A percentile compares a stretch with the other conserved stretches of the same genome.
phyloP scores from a whole-genome alignment of 306 rosid genomes.

The Dalbergia oliveri region DNA sequence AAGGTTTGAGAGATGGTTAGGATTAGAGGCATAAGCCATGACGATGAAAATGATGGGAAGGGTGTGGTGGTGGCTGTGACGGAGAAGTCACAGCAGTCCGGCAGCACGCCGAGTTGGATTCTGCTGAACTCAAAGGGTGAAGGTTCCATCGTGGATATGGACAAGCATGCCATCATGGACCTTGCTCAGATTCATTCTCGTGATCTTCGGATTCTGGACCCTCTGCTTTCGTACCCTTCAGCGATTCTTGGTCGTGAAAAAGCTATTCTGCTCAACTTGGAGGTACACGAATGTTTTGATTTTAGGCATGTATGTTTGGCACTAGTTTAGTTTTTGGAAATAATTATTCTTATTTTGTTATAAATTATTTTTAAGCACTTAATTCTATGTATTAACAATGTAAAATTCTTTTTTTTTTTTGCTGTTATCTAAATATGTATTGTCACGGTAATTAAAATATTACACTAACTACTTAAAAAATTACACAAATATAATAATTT shows the following conservation, averaged over 20 bases:
- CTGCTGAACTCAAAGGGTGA: background rate
- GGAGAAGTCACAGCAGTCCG: background rate
- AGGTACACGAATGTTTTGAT: background rate
- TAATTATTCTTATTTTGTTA: too few relatives aligned
- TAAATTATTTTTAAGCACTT: too few relatives aligned
- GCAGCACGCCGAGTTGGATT: conserved; percentile 34
- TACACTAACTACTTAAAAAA: too few relatives aligned
- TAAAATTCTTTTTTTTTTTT: too few relatives aligned
- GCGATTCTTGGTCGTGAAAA: background rate
- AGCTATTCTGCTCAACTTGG: conserved; percentile 16
- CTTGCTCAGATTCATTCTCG: conserved; percentile 1
- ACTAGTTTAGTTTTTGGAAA: too few relatives aligned
- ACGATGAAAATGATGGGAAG: background rate
- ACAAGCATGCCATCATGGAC: background rate
- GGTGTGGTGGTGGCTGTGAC: background rate
- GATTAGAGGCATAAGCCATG: background rate
- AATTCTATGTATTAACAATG: too few relatives aligned
- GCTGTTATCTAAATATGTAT: too few relatives aligned
- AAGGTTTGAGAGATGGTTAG: background rate
- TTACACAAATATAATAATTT: too few relatives aligned
- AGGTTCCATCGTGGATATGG: background rate
- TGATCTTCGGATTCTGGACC: conserved; percentile 10
- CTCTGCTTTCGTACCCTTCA: background rate
- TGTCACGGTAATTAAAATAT: too few relatives aligned
- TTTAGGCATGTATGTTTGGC: too few relatives aligned